Percentiles rank a stretch among this genome's conserved stretches.
Conservation (phyloP, 331 rosid species). For the Erythrophleum ivorense region DNA sequence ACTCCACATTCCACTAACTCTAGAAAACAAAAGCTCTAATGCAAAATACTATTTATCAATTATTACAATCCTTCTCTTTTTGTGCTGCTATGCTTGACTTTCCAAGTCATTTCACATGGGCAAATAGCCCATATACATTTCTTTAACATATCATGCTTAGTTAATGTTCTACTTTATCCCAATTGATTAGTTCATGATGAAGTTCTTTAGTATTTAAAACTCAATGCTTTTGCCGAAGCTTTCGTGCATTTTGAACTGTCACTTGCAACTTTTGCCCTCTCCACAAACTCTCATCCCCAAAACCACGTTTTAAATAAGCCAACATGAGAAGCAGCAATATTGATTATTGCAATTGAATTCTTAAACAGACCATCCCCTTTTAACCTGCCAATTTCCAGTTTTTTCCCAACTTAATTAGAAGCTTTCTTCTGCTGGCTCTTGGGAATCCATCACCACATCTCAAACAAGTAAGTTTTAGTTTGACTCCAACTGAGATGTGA, state of each 20-base stretch:
- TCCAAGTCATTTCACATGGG: not conserved
- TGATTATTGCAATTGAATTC: not conserved
- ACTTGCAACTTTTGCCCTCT: not conserved
- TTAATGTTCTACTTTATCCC: too few species aligned
- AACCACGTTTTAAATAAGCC: not conserved
- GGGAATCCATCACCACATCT: not conserved
- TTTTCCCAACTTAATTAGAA: too few species aligned
- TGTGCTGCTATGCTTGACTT: not conserved
- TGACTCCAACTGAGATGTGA: too few species aligned
- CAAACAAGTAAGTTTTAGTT: not conserved
- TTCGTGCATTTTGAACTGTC: not conserved
- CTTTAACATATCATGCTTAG: not conserved
- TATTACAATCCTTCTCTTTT: not conserved
- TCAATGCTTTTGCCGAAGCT: not conserved
- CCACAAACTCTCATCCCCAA: not conserved
- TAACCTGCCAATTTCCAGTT: too few species aligned
- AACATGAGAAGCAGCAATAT: conserved; percentile 7
- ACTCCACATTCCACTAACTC: too few species aligned
- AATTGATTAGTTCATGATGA: too few species aligned
- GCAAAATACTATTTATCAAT: too few species aligned
- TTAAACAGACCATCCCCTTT: too few species aligned
- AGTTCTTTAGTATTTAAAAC: not conserved
- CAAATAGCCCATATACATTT: not conserved
- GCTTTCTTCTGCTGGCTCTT: not conserved
- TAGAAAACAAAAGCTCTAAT: too few species aligned